phyloP scores from a whole-genome alignment of 2,329 filamentous ascomycete species.

The Colletotrichum camelliae region DNA sequence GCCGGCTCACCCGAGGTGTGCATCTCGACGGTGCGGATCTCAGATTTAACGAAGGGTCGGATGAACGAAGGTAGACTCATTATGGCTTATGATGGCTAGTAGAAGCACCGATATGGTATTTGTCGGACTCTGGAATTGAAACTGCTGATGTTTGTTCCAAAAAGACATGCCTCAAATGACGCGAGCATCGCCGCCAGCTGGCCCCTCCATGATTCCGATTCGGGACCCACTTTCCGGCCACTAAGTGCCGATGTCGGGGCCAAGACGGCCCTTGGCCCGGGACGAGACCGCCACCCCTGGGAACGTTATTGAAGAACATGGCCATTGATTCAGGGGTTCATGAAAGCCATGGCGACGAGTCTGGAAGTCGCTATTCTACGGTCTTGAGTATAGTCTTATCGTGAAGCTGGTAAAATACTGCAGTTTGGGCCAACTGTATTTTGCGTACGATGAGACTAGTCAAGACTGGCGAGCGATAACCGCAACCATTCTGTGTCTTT shows the following conservation, averaged over 20 bases:
- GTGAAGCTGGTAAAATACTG: background rate
- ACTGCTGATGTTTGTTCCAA: background rate
- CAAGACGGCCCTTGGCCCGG: background rate
- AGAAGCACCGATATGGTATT: background rate
- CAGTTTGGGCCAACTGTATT: rapidly evolving
- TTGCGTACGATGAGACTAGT: background rate
- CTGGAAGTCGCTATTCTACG: background rate
- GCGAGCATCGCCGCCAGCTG: background rate
- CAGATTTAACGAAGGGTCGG: background rate
- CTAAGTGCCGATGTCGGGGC: background rate
- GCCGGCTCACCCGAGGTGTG: constrained; percentile 56
- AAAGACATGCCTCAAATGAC: background rate
- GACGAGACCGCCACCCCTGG: background rate
- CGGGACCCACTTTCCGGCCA: constrained; percentile 3
- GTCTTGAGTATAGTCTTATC: background rate
- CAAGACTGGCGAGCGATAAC: rapidly evolving
- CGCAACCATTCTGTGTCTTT: background rate
- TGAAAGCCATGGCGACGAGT: background rate
- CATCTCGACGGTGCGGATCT: constrained; percentile 37
- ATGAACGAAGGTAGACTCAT: constrained; percentile 10
- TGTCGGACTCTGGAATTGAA: too few species aligned
- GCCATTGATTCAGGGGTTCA: background rate
- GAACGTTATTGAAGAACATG: background rate
- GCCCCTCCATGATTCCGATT: background rate
- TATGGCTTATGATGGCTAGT: rapidly evolving